Evolutionary conservation across 1,139 yeast genomes (phyloP), one percentile per base, ranked within the genome.

Genomic region (Spencermartinsiella ligniputridi): DNA sequence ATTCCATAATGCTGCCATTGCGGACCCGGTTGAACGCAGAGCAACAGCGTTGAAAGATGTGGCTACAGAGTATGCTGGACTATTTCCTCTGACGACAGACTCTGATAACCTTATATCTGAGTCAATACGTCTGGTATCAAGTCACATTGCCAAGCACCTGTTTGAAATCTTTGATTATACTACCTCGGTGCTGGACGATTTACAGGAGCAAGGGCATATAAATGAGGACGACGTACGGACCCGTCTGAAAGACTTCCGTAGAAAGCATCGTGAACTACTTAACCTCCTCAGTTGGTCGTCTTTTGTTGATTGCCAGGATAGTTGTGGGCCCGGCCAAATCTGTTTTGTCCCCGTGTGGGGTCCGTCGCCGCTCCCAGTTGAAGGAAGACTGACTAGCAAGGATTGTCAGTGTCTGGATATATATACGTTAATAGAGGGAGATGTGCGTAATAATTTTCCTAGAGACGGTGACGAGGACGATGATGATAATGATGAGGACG

Each of bases 321-420:
- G 55, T 8, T 78, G 83, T 57, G 63, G 52, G 0, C 58, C 63
- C 57, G 69, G 72, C 51, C 76, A 75, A 49, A 52, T 75, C 1
- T 78, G 83, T 53, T 75, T 67, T 44, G 68, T 75, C 3, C 82
- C 82, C 1, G 70, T 79, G 0, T 77, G 82, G 82, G 82, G 82
- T 0, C 82, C 83, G 6, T 36, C 47, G n/a, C 48, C 50, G 12
- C 30, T 41, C 33, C 11, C 30, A 29, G 11, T 15, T 21, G 21
- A 42, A 47, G 24, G 25, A 37, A 15, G 16, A 40, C 13, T 35
- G 15, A 27, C 32, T 30, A 18, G 18, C 3, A 35, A 39, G 2
- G 50, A 41, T 25, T 36, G 39, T 15, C 20, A 24, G 18, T 48
- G 51, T 35, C 18, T 46, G n/a, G 37, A 34, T 21, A 21, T 43